phyloP scores from a whole-genome alignment of 345 rosid genomes.

The Salix viminalis region DNA sequence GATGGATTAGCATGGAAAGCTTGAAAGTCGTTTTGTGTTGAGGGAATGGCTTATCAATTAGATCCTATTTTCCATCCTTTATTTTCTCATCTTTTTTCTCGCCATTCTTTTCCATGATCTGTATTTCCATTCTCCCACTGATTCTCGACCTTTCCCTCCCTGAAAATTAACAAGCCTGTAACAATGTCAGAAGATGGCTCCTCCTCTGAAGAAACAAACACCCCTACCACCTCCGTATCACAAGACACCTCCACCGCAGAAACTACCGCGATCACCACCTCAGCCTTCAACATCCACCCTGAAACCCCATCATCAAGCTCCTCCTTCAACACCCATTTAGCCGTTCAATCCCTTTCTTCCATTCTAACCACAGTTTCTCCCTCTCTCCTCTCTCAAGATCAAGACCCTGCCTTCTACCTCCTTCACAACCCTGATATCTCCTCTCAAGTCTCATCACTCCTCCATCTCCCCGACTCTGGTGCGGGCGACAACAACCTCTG shows the following conservation, averaged over 20 bases:
- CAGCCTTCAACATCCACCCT: neutral
- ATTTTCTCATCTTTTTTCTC: neutral
- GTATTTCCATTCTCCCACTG: neutral
- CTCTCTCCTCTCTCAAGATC: conserved; percentile 29
- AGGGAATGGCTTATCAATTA: neutral
- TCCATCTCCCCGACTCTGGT: conserved; percentile 63
- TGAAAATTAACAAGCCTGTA: neutral
- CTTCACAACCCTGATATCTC: conserved; percentile 52
- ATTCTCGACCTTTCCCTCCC: neutral
- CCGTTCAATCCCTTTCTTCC: conserved; percentile 45
- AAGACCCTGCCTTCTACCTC: conserved; percentile 39
- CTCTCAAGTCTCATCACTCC: conserved; percentile 62
- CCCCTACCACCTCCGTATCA: neutral
- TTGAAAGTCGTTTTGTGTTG: no score
- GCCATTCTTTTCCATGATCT: neutral
- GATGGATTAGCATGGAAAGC: no score
- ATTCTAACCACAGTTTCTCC: conserved; percentile 42
- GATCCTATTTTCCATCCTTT: conserved; percentile 9
- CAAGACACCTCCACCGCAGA: neutral
- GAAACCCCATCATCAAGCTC: conserved; percentile 12
- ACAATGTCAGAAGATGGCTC: neutral
- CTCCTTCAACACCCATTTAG: conserved; percentile 26
- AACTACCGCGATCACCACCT: neutral
- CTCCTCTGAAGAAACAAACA: neutral
- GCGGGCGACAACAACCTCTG: conserved; percentile 76